A percentile compares a stretch with the other conserved stretches of the same genome.
Conservation (phyloP, 805 yeast species). For the Candida corydali region DNA sequence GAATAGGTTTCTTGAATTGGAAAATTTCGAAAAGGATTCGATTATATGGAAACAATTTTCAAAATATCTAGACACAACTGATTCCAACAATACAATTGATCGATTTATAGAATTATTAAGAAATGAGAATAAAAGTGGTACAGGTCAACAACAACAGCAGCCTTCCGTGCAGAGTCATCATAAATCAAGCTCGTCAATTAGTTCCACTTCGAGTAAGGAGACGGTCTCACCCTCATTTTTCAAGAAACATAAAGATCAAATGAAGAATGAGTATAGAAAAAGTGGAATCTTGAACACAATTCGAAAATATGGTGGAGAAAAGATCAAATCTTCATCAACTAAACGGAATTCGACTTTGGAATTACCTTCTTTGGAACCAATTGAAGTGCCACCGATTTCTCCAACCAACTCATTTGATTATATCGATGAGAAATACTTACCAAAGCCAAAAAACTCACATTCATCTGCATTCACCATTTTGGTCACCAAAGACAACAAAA, state of each 20-base stretch:
- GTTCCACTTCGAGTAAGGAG: conserved; percentile 4
- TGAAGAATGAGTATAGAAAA: conserved; percentile 9
- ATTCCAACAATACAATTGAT: conserved; percentile 49
- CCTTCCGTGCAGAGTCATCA: conserved; percentile 11
- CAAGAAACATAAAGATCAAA: conserved; percentile 51
- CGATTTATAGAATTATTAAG: conserved; percentile 32
- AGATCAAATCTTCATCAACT: conserved; percentile 4
- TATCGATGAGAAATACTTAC: conserved; percentile 24
- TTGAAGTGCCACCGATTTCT: not conserved
- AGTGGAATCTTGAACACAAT: conserved; percentile 36
- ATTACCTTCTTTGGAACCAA: not conserved
- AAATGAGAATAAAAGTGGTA: conserved; percentile 12
- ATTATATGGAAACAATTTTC: conserved; percentile 44
- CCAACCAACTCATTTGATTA: conserved; percentile 4
- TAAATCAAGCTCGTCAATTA: conserved; percentile 16
- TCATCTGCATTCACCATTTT: conserved; percentile 19
- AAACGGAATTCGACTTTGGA: conserved; percentile 2
- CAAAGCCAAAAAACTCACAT: conserved; percentile 7
- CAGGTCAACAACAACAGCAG: not conserved
- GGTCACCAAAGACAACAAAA: conserved; percentile 59
- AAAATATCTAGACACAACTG: conserved; percentile 31
- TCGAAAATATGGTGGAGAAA: conserved; percentile 31
- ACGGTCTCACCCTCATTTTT: conserved; percentile 40
- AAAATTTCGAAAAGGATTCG: conserved; percentile 54
- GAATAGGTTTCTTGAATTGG: conserved; percentile 58